These are phyloP conservation scores for Polygonum aviculare DNA, from an alignment of 148 eudicot species.

Conservation along the genomic window DNA sequence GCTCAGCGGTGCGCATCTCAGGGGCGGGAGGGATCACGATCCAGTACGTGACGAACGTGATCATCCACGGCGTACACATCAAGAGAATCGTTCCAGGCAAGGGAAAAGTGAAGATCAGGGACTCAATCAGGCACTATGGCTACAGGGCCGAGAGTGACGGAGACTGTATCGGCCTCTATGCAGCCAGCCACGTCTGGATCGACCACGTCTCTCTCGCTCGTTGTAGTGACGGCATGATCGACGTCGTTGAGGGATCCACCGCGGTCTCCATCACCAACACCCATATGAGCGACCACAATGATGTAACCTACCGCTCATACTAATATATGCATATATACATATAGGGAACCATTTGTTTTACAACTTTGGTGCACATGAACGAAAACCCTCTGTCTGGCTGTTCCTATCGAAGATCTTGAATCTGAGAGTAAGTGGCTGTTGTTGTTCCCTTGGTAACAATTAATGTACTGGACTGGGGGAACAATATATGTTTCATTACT, in stretches of 20 bases:
- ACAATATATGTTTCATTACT: too few species aligned
- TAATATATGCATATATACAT: neutral
- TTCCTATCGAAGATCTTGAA: too few species aligned
- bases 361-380: too few species aligned
- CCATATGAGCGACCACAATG: slow-evolving; percentile 58
- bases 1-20: slow-evolving; percentile 37
- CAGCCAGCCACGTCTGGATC: slow-evolving; percentile 41
- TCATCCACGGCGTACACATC: slow-evolving; percentile 55
- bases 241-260: slow-evolving; percentile 46
- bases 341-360: slow-evolving; percentile 27
- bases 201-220: slow-evolving; percentile 55
- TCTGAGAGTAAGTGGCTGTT: too few species aligned
- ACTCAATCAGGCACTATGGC: slow-evolving; percentile 41
- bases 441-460: too few species aligned
- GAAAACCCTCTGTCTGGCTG: too few species aligned
- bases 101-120: slow-evolving; percentile 52
- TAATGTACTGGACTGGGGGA: too few species aligned
- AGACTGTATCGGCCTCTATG: slow-evolving; percentile 47
- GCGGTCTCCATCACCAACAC: slow-evolving; percentile 59
- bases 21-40: slow-evolving; percentile 48
- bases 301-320: slow-evolving; percentile 13
- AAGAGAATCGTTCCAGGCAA: slow-evolving; percentile 28
- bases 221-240: slow-evolving; percentile 49
- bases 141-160: slow-evolving; percentile 48
- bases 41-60: slow-evolving; percentile 47